Conservation (phyloP, 2,329 filamentous ascomycete species). For the Teratosphaeria epicoccoides region DNA sequence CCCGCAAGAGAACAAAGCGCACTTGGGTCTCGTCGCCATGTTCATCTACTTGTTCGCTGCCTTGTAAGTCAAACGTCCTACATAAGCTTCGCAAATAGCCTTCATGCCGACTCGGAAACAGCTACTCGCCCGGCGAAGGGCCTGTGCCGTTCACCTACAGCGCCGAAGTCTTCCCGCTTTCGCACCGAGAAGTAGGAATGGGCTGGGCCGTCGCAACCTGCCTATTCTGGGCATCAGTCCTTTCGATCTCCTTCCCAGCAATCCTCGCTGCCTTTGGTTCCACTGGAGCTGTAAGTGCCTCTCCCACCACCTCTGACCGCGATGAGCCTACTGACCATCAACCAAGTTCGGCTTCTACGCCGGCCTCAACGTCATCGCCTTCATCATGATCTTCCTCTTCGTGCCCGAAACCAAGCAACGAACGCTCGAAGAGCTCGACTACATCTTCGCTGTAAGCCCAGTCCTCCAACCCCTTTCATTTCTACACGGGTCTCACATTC, state of each 20-base stretch:
- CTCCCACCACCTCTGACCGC: too few relatives aligned
- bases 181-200: conserved; percentile 63
- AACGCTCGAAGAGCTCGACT: conserved; percentile 41
- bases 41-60: conserved; percentile 47
- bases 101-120: not conserved
- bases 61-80: not conserved
- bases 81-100: not conserved
- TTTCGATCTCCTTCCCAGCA: conserved; percentile 41
- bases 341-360: conserved; percentile 48
- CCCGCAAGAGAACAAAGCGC: conserved; percentile 33
- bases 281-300: conserved; percentile 36
- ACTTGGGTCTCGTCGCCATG: conserved; percentile 26
- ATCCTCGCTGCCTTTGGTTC: conserved; percentile 39
- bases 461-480: not conserved
- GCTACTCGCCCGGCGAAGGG: conserved; percentile 33
- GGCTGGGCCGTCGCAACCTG: conserved; percentile 49
- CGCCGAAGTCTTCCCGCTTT: conserved; percentile 60
- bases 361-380: conserved; percentile 47
- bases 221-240: conserved; percentile 38
- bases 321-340: not conserved
- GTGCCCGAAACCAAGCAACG: conserved; percentile 37
- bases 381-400: conserved; percentile 54
- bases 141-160: conserved; percentile 49
- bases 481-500: not conserved
- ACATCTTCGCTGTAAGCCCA: conserved; percentile 39